Evolutionary conservation across 2,329 filamentous ascomycete species (phyloP).

Genomic region (Neophaeococcomyces aloes): DNA sequence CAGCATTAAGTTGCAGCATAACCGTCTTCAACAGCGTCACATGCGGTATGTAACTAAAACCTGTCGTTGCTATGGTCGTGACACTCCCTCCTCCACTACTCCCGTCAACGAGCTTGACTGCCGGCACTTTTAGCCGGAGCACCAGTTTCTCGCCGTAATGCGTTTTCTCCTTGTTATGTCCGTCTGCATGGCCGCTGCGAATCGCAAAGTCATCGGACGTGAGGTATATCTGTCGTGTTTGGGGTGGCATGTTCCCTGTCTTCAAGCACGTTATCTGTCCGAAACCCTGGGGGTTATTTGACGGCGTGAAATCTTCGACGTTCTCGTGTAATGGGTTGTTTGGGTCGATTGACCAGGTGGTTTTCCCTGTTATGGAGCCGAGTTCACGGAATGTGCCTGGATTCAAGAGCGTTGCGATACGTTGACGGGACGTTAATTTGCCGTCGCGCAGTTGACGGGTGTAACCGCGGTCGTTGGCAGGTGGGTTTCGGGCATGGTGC

Average conservation of each 20-base stretch:
- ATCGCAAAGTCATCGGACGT: conserved; percentile 57
- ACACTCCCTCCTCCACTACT: conserved; percentile 47
- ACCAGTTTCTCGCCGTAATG: conserved; percentile 52
- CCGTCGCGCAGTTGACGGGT: conserved; percentile 53
- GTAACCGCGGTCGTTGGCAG: conserved; percentile 46
- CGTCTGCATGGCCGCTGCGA: conserved; percentile 54
- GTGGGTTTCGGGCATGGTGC: conserved; percentile 45
- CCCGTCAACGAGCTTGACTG: conserved; percentile 55
- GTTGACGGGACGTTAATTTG: conserved; percentile 55
- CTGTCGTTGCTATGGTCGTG: conserved; percentile 25
- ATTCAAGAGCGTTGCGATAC: conserved; percentile 50
- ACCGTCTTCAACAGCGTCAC: conserved; percentile 39
- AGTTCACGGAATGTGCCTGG: conserved; percentile 47
- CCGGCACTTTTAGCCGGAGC: conserved; percentile 52
- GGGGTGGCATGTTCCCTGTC: conserved; percentile 10
- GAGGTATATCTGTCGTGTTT: conserved; percentile 46
- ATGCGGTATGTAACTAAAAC: conserved; percentile 52
- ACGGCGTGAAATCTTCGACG: conserved; percentile 44
- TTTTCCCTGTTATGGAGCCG: conserved; percentile 49
- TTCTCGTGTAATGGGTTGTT: conserved; percentile 35
- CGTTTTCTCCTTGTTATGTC: conserved; percentile 47
- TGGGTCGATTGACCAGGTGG: conserved; percentile 37
- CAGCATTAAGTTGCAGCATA: conserved; percentile 40
- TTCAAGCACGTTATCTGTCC: conserved; percentile 33
- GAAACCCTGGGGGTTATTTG: conserved; percentile 53